Percentiles rank a stretch among this genome's conserved stretches.
phyloP scores from a whole-genome alignment of 2,329 filamentous ascomycete genomes.

The Tolypocladium endophyticum region DNA sequence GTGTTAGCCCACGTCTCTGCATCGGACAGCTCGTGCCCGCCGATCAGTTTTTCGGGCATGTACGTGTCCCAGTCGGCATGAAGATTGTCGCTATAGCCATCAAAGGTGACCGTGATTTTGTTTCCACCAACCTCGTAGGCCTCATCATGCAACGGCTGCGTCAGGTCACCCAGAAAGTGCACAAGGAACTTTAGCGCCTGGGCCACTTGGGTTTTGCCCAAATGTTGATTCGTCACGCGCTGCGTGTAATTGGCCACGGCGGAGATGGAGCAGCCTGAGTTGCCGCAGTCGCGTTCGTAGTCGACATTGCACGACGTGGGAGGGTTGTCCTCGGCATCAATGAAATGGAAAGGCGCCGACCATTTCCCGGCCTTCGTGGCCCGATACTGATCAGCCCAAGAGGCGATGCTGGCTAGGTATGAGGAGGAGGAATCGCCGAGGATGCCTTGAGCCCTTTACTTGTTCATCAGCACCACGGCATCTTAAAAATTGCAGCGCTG shows the following conservation, averaged over 20 bases:
- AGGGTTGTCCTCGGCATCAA: constrained; percentile 34
- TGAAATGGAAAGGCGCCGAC: constrained; percentile 37
- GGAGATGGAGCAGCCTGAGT: constrained; percentile 13
- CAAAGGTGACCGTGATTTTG: constrained; percentile 40
- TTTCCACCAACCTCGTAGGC: constrained; percentile 42
- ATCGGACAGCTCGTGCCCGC: constrained; percentile 21
- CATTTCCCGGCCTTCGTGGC: constrained; percentile 34
- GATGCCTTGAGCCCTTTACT: constrained; percentile 10
- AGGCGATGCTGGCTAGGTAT: constrained; percentile 37
- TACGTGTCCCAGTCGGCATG: constrained; percentile 51
- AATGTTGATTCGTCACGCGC: constrained; percentile 8
- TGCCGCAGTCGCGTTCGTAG: constrained; percentile 25
- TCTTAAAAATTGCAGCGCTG: not conserved
- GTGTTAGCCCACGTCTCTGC: constrained; percentile 28
- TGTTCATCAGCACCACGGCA: not conserved
- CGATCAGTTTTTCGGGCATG: constrained; percentile 37
- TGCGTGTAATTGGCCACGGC: constrained; percentile 17
- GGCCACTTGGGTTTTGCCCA: constrained; percentile 6
- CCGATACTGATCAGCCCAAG: constrained; percentile 31
- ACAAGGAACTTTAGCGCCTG: constrained; percentile 17
- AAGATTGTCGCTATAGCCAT: constrained; percentile 41
- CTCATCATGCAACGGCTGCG: constrained; percentile 44
- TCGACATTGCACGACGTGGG: constrained; percentile 24
- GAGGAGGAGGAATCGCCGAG: constrained; percentile 31
- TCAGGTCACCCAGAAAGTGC: constrained; percentile 47